Percentiles rank a stretch among this genome's conserved stretches.
phyloP scores from a whole-genome alignment of 192 early-diverging fungal genomes.

The Coemansia sp. region DNA sequence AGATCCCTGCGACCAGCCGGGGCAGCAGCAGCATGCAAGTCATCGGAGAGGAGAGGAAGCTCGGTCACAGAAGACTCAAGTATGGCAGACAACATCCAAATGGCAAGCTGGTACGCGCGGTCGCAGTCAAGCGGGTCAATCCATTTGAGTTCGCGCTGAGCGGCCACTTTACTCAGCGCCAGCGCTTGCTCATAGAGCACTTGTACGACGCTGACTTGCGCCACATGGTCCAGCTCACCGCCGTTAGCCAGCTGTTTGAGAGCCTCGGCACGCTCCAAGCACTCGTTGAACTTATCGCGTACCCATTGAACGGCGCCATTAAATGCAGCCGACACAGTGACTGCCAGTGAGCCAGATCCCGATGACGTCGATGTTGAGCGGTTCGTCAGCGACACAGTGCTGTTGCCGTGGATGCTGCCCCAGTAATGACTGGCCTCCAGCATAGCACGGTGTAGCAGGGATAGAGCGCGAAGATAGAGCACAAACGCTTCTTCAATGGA shows the following conservation, averaged over 20 bases:
- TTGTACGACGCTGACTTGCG: constrained; percentile 57
- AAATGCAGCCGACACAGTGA: constrained; percentile 38
- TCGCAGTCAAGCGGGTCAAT: constrained; percentile 65
- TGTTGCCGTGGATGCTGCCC: constrained; percentile 17
- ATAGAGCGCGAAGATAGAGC: constrained; percentile 64
- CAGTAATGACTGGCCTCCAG: constrained; percentile 52
- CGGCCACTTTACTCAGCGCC: constrained; percentile 56
- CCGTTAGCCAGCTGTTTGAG: constrained; percentile 57
- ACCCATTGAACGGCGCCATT: constrained; percentile 84
- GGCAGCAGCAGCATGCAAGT: no score
- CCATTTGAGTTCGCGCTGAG: constrained; percentile 61
- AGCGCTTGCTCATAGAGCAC: constrained; percentile 70
- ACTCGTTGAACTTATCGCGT: constrained; percentile 84
- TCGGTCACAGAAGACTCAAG: constrained; percentile 44
- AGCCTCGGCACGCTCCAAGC: constrained; percentile 75
- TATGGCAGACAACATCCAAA: constrained; percentile 72
- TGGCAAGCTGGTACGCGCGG: constrained; percentile 67
- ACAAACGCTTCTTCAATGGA: constrained; percentile 65
- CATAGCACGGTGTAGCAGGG: constrained; percentile 58
- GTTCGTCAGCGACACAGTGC: background rate
- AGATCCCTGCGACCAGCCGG: no score
- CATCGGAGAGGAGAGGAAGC: no score
- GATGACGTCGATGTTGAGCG: background rate
- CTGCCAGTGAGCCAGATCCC: constrained; percentile 3
- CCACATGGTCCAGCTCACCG: constrained; percentile 48